Conservation (phyloP, 148 eudicot species). For the Rhododendron williamsianum region DNA sequence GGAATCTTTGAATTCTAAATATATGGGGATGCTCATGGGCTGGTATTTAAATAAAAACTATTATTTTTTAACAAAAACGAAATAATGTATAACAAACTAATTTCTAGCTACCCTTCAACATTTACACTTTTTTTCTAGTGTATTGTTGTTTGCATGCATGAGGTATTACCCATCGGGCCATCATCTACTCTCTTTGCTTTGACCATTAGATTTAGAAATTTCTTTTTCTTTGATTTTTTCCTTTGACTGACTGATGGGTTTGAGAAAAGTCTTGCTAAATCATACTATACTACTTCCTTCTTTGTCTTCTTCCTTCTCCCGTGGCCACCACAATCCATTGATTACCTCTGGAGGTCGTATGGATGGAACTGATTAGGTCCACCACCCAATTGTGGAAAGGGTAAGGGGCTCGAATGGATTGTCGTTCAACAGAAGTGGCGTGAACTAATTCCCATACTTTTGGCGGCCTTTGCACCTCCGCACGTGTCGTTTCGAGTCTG, state of each 20-base stretch:
- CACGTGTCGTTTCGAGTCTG: too few relatives aligned
- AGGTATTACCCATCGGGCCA: background rate
- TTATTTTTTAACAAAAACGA: background rate
- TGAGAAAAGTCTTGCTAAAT: background rate
- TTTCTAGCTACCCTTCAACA: background rate
- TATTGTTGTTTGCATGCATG: background rate
- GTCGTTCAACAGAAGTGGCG: too few relatives aligned
- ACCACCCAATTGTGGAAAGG: too few relatives aligned
- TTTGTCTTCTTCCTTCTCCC: background rate
- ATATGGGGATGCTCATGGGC: background rate
- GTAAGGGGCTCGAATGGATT: too few relatives aligned
- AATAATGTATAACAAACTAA: background rate
- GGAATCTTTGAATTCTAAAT: background rate
- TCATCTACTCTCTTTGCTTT: background rate
- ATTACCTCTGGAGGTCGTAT: too few relatives aligned
- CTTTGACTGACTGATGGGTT: background rate
- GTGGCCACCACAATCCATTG: too few relatives aligned
- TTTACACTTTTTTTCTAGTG: background rate
- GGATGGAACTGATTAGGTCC: too few relatives aligned
- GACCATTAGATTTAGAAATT: background rate
- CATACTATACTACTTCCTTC: background rate
- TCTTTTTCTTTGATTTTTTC: background rate
- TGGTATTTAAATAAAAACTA: background rate
- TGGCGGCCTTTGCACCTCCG: too few relatives aligned
- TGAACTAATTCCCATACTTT: too few relatives aligned